Evolutionary conservation across 176 grass and related monocot species (phyloP).

Genomic region (Oryza meridionalis): DNA sequence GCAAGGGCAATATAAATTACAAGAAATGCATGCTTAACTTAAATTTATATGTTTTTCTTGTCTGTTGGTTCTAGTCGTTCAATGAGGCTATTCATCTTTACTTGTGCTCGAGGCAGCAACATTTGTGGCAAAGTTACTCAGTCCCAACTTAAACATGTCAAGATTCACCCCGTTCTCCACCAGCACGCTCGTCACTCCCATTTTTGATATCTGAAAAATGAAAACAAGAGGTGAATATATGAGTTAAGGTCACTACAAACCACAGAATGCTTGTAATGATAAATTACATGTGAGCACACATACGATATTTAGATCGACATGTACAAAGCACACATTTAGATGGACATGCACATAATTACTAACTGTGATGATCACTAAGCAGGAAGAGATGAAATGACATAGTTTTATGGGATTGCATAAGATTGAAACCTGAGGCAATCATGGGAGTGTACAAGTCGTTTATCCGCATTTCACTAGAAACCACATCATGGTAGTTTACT

Average conservation of each 20-base stretch:
- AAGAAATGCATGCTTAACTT: constrained; percentile 3
- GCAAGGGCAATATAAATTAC: constrained; percentile 22
- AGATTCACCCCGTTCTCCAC: constrained; percentile 86
- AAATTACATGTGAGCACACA: neutral
- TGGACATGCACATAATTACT: neutral
- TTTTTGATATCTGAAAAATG: constrained; percentile 67
- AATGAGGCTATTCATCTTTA: constrained; percentile 40
- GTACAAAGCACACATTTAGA: neutral
- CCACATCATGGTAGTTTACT: neutral
- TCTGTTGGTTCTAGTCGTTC: constrained; percentile 15
- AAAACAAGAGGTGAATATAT: constrained; percentile 27
- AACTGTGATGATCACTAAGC: neutral
- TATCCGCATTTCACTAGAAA: neutral
- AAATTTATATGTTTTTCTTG: neutral
- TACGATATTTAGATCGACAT: neutral
- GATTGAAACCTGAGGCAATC: neutral
- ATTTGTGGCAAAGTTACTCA: constrained; percentile 63
- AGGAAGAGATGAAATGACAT: neutral
- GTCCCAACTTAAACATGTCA: constrained; percentile 82
- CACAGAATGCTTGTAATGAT: neutral
- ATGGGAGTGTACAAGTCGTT: neutral
- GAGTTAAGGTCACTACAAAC: neutral
- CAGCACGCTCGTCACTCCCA: constrained; percentile 77
- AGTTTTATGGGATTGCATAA: neutral
- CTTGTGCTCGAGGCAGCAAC: constrained; percentile 27